Evolutionary conservation across 768 basidiomycete genomes (phyloP).

Genomic region (Tulasnella sp.): DNA sequence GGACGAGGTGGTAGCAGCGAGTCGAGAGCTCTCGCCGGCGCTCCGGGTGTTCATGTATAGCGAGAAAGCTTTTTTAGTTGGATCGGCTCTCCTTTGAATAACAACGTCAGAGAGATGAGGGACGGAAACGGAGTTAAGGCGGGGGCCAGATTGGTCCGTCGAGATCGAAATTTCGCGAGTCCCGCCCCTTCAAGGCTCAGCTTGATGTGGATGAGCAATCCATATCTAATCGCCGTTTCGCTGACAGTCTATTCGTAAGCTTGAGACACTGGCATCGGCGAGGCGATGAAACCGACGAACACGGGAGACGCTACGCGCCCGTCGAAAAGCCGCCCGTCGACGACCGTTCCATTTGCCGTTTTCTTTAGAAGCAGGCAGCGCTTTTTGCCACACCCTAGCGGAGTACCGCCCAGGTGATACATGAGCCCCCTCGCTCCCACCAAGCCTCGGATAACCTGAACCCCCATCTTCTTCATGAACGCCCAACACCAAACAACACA

Average conservation of each 20-base stretch:
- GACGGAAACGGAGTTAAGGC: slow-evolving; percentile 6
- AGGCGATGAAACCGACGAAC: not conserved
- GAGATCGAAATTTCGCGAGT: not conserved
- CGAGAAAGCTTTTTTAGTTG: not conserved
- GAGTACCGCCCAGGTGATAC: not conserved
- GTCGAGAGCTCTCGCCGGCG: slow-evolving; percentile 20
- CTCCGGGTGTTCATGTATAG: slow-evolving; percentile 21
- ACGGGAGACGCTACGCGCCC: not conserved
- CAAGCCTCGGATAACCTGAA: not conserved
- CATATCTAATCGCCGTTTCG: not conserved
- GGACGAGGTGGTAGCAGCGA: not conserved
- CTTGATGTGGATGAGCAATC: not conserved
- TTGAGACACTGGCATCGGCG: not conserved
- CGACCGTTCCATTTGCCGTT: not conserved
- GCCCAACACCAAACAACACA: not conserved
- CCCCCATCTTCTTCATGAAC: not conserved
- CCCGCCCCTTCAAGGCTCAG: not conserved
- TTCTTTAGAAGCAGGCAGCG: not conserved
- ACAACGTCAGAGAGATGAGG: not conserved
- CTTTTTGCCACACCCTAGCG: not conserved
- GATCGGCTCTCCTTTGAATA: no score
- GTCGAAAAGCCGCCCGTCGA: not conserved
- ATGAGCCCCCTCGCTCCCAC: not conserved
- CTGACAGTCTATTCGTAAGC: not conserved
- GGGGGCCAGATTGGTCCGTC: not conserved